Base-by-base conservation (phyloP, 495 filamentous ascomycete genomes). In the Achaetomiella virescens region DNA sequence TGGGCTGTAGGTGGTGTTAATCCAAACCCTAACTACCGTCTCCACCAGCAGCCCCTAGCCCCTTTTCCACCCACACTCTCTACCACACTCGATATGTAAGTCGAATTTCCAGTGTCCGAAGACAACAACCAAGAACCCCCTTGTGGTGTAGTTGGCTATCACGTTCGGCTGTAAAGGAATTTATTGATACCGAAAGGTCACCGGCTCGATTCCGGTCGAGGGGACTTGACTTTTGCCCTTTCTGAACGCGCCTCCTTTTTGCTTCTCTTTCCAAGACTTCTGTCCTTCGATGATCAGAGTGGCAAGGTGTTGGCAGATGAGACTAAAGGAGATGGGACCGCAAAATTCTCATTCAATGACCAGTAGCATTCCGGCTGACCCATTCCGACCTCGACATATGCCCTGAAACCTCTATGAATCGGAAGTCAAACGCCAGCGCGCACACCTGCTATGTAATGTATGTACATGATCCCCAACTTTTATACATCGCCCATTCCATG, bases 71-170 rank as follows among this genome's bases (percentile, higher is more conserved):
- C 15, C 15, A 21, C 41, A 9, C 5, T 41, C 21, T 43, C 41
- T 21, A 31, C 24, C 45, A 5, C 33, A 14, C 10, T 6, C 20
- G 24, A 48, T 7, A 33, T 4, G 9, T 31, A 11, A 36, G 17
- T 17, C 31, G 7, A 21, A 18, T 17, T 15, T 21, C n/a, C 48
- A 11, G 1, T 5, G 5, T 18, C 20, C 14, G 8, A 5, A 4
- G 10, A 10, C 42, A 45, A 45, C 42, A 45, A 45, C 2, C 5
- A 25, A 17, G 7, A 45, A 53, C 22, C 50, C 50, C 50, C 50
- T 53, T 45, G 50, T 53, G 50, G 38, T 53, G 50, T 53, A 53
- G 50, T 53, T 53, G 50, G 50, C 50, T 53, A 53, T 53, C 50
- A 53, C 50, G 50, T 53, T 53, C 50, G 40, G 40, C 50, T 53